phyloP scores from a whole-genome alignment of 164 flowering plant genomes.

The Vitis labrusca region DNA sequence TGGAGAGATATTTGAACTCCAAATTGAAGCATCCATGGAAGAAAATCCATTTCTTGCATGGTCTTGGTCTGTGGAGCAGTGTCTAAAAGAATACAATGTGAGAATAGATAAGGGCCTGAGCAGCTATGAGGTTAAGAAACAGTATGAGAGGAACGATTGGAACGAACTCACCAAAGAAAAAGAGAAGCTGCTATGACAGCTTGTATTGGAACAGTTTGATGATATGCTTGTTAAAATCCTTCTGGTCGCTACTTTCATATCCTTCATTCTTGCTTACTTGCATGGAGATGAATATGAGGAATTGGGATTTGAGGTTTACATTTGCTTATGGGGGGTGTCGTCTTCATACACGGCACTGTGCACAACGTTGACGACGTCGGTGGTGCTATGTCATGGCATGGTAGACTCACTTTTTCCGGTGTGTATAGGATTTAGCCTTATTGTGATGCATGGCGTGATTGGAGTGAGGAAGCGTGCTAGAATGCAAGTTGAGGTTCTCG shows the following conservation, averaged over 20 bases:
- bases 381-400: too few relatives aligned
- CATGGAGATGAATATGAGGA: constrained; percentile 50
- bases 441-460: constrained; percentile 76
- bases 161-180: constrained; percentile 81
- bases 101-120: constrained; percentile 69
- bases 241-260: constrained; percentile 73
- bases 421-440: constrained; percentile 61
- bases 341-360: too few relatives aligned
- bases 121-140: constrained; percentile 63
- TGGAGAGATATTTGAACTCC: constrained; percentile 7
- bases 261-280: constrained; percentile 64
- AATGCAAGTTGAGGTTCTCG: constrained; percentile 90
- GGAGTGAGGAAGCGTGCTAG: constrained; percentile 91
- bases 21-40: constrained; percentile 41
- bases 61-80: constrained; percentile 83
- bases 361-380: too few relatives aligned
- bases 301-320: constrained; percentile 43
- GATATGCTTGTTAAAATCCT: constrained; percentile 83
- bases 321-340: too few relatives aligned
- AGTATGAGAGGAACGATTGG: constrained; percentile 63
- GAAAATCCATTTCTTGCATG: constrained; percentile 73
- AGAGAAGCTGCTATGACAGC: constrained; percentile 75
- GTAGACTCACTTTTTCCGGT: too few relatives aligned
- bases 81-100: constrained; percentile 74
- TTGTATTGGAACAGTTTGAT: constrained; percentile 83